phyloP scores from a whole-genome alignment of 2,329 filamentous ascomycete genomes.

The Monilinia laxa region DNA sequence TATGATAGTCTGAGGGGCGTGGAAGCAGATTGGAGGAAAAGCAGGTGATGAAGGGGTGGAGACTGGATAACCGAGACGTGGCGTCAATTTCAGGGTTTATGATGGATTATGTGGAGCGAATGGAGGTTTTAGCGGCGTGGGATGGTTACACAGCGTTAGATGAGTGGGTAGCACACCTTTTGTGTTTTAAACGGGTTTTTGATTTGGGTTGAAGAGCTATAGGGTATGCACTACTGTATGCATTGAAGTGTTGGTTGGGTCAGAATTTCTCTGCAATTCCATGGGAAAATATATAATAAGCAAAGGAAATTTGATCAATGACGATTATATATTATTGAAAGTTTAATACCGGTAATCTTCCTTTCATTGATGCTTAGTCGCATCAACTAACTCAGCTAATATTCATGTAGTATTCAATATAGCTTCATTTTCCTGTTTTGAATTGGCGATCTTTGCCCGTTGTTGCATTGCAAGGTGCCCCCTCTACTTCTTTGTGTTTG shows the following conservation, averaged over 20 bases:
- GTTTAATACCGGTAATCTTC: no score
- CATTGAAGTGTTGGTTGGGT: not conserved
- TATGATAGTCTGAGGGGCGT: not conserved
- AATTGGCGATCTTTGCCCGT: no score
- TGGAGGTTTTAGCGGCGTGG: slow-evolving; percentile 1
- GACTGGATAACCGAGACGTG: slow-evolving; percentile 8
- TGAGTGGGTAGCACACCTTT: not conserved
- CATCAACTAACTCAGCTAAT: not conserved
- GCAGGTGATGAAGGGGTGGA: slow-evolving; percentile 13
- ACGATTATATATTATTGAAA: not conserved
- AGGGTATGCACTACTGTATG: not conserved
- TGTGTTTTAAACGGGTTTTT: not conserved
- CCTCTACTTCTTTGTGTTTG: no score
- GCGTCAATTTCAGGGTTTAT: not conserved
- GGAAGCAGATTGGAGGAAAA: not conserved
- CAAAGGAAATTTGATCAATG: no score
- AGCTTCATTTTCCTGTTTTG: no score
- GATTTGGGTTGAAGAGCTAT: not conserved
- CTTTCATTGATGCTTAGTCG: not conserved
- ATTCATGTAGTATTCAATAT: no score
- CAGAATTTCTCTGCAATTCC: no score
- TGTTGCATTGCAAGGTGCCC: no score
- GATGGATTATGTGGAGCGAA: slow-evolving; percentile 3
- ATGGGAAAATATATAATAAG: no score
- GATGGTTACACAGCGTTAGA: not conserved